phyloP scores from a whole-genome alignment of 352 stramenopile species.

The Globisporangium sylvaticum region DNA sequence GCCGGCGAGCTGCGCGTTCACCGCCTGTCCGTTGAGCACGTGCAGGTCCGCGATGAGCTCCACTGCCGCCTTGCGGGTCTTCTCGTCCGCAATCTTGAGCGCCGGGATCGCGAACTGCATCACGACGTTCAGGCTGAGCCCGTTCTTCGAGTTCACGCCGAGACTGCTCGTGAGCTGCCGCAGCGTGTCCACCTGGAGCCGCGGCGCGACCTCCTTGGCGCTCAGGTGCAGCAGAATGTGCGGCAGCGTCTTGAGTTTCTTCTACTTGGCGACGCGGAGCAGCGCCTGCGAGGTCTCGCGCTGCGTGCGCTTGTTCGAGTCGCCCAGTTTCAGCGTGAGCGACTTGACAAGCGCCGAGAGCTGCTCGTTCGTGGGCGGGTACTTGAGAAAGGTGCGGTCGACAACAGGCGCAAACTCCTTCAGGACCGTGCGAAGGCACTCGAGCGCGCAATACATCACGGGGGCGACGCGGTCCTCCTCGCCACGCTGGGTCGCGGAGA shows the following conservation, averaged over 20 bases:
- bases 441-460: conserved; percentile 82
- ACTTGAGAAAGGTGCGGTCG: conserved; percentile 38
- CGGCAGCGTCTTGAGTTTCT: conserved; percentile 52
- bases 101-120: conserved; percentile 68
- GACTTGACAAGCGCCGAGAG: conserved; percentile 46
- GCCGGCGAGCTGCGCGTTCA: conserved; percentile 36
- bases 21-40: conserved; percentile 26
- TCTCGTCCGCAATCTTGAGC: conserved; percentile 75
- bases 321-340: conserved; percentile 59
- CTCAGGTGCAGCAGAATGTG: conserved; percentile 64
- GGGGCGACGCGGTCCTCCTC: conserved; percentile 73
- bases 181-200: conserved; percentile 54
- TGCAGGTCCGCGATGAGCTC: conserved; percentile 71
- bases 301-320: conserved; percentile 83
- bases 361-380: conserved; percentile 48
- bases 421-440: conserved; percentile 60
- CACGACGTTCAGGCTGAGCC: conserved; percentile 52
- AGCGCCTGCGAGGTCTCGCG: conserved; percentile 59
- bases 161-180: conserved; percentile 52
- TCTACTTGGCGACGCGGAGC: conserved; percentile 55
- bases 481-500: conserved; percentile 66
- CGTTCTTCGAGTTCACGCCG: conserved; percentile 29
- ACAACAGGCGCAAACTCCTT: conserved; percentile 57
- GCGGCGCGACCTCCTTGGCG: conserved; percentile 47
- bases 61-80: conserved; percentile 62